A percentile compares a stretch with the other conserved stretches of the same genome.
phyloP scores from a whole-genome alignment of 2,329 filamentous ascomycete species.

The Diaporthe citrichinensis region DNA sequence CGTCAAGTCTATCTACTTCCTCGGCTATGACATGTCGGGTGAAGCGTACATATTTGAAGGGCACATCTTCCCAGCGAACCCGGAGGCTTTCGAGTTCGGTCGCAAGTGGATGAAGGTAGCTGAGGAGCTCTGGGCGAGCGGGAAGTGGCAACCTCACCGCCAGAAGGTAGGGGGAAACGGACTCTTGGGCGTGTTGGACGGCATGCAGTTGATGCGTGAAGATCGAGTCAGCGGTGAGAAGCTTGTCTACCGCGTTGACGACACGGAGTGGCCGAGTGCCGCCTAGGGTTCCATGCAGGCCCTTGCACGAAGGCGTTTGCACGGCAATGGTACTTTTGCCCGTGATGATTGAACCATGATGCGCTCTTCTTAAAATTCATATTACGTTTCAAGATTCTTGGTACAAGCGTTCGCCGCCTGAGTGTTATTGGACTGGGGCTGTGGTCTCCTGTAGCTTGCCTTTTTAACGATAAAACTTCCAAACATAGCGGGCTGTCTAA shows the following conservation, averaged over 20 bases:
- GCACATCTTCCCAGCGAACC: neutral
- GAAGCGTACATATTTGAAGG: slow-evolving; percentile 34
- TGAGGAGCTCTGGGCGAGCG: slow-evolving; percentile 27
- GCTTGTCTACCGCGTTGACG: slow-evolving; percentile 37
- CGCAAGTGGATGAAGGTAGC: slow-evolving; percentile 2
- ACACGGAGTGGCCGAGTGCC: slow-evolving; percentile 20
- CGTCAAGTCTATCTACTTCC: slow-evolving; percentile 33
- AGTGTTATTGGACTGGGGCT: too few species aligned
- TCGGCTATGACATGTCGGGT: slow-evolving; percentile 35
- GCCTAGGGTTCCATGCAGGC: neutral
- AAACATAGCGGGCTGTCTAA: too few species aligned
- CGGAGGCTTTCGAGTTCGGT: slow-evolving; percentile 19
- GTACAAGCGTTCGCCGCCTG: too few species aligned
- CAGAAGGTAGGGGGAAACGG: slow-evolving; percentile 5
- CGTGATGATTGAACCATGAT: neutral
- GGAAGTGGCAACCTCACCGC: slow-evolving; percentile 33
- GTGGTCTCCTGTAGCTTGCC: too few species aligned
- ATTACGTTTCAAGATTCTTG: neutral
- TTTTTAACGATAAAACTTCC: too few species aligned
- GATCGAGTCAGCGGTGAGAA: slow-evolving; percentile 30
- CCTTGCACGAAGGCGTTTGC: neutral
- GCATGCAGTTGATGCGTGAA: slow-evolving; percentile 29
- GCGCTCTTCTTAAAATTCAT: neutral
- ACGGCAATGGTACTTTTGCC: neutral
- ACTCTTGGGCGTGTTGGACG: slow-evolving; percentile 18